Base-by-base conservation (phyloP, 768 basidiomycete genomes). In the Panus rudis region DNA sequence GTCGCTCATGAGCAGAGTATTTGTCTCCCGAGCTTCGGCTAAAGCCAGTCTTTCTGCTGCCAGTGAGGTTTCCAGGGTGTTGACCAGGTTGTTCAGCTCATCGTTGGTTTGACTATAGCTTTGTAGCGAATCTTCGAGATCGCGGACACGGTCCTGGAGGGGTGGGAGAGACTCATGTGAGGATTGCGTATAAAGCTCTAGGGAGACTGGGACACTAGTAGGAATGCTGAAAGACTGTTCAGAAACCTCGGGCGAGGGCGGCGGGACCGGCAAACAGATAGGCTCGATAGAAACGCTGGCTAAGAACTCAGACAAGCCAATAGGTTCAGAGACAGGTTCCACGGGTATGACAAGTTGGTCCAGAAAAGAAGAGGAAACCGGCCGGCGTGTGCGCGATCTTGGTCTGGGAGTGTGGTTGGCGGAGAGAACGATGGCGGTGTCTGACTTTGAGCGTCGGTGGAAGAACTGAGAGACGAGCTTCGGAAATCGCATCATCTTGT, bases 401-500 rank as follows among this genome's bases (percentile, higher is more conserved):
- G 14, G 41, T 38, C 28, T 49, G 49, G 5, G 47, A 26, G 11
- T 47, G 39, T 3, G 46, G 45, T 14, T 48, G 52, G 10, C 42
- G 44, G 24, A 33, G 40, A n/a, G n/a, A n/a, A n/a, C n/a, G 41
- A 59, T 48, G n/a, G 47, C 53, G 28, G 45, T 48, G 42, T 56
- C 57, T 4, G 57, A 56, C 42, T 48, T 51, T 1, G 47, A 43
- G 30, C 54, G 55, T 2, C 51, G 45, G 37, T 56, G 54, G 45
- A 59, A 53, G 35, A 58, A 41, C 24, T 47, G 47, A 12, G 53
- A 46, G 19, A 58, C n/a, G n/a, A n/a, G 48, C n/a, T 46, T 54
- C 11, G 50, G 51, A 42, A 58, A 50, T 19, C 52, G 55, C 57
- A 58, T 58, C 24, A 39, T 21, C 23, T 19, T 20, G 12, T 31